Evolutionary conservation across 129 eudicot genomes (phyloP).

Genomic region (Tanacetum coccineum): DNA sequence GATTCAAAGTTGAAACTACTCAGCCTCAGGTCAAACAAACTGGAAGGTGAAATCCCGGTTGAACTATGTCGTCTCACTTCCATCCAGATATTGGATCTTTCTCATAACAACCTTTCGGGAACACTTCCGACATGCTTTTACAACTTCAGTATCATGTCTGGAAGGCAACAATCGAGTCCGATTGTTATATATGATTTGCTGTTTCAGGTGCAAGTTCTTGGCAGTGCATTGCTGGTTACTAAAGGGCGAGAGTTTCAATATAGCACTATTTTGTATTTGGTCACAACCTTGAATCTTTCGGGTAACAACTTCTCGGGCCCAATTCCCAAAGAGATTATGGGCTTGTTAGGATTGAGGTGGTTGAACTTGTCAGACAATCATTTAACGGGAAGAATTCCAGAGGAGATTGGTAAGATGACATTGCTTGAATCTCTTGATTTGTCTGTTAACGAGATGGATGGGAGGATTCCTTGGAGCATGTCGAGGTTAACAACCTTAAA

Average conservation of each 20-base stretch:
- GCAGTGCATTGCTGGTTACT: conserved; percentile 26
- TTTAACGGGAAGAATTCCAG: conserved; percentile 33
- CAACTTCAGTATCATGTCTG: conserved; percentile 32
- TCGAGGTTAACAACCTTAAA: conserved; percentile 12
- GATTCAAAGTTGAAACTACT: conserved; percentile 25
- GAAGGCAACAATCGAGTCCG: not conserved
- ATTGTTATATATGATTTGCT: conserved; percentile 20
- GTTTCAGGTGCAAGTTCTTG: conserved; percentile 17
- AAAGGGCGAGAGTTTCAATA: conserved; percentile 34
- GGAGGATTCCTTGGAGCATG: conserved; percentile 25
- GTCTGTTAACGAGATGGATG: conserved; percentile 26
- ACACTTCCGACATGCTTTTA: conserved; percentile 33
- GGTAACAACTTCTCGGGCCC: conserved; percentile 28
- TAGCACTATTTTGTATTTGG: conserved; percentile 14
- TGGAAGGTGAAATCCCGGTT: conserved; percentile 30
- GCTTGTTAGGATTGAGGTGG: conserved; percentile 21
- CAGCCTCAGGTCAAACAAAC: conserved; percentile 33
- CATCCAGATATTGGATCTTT: conserved; percentile 42
- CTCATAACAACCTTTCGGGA: conserved; percentile 38
- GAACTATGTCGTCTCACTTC: conserved; percentile 34
- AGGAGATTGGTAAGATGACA: conserved; percentile 37
- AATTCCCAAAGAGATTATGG: conserved; percentile 26
- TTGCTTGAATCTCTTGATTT: conserved; percentile 41
- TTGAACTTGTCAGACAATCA: conserved; percentile 37
- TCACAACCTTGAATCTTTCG: conserved; percentile 41